Conservation (phyloP, 129 eudicot genomes). For the Tagetes erecta region DNA sequence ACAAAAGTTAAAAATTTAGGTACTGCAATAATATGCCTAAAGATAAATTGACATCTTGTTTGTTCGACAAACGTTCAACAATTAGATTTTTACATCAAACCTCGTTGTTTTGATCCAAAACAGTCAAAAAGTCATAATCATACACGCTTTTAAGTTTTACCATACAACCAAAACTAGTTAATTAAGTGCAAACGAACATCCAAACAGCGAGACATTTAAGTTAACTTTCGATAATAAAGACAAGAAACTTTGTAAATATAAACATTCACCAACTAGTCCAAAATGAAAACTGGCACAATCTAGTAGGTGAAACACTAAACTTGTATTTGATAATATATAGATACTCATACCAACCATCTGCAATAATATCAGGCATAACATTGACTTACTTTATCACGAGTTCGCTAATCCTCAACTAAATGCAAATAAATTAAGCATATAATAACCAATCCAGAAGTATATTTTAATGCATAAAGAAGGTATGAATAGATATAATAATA, state of each 20-base stretch:
- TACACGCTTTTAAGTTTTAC: conserved; percentile 10
- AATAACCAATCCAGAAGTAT: conserved; percentile 20
- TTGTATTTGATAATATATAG: conserved; percentile 38
- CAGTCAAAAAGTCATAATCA: background rate
- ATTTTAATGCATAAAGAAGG: conserved; percentile 9
- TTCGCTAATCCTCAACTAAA: conserved; percentile 20
- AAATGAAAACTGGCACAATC: conserved; percentile 14
- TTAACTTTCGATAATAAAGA: conserved; percentile 7
- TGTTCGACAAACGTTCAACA: background rate
- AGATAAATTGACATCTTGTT: background rate
- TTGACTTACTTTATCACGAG: conserved; percentile 22
- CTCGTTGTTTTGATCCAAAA: background rate
- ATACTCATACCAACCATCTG: conserved; percentile 57
- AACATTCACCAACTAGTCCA: background rate
- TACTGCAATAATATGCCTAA: background rate
- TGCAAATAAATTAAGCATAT: conserved; percentile 16
- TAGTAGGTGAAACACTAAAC: conserved; percentile 28
- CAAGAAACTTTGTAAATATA: background rate
- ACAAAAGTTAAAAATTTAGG: background rate
- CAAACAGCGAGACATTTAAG: background rate
- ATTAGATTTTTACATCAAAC: background rate
- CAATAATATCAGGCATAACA: conserved; percentile 29
- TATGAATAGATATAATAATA: background rate
- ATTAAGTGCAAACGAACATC: background rate
- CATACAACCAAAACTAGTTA: background rate